Conservation (phyloP, 768 basidiomycete genomes). For the Lactarius hengduanensis region DNA sequence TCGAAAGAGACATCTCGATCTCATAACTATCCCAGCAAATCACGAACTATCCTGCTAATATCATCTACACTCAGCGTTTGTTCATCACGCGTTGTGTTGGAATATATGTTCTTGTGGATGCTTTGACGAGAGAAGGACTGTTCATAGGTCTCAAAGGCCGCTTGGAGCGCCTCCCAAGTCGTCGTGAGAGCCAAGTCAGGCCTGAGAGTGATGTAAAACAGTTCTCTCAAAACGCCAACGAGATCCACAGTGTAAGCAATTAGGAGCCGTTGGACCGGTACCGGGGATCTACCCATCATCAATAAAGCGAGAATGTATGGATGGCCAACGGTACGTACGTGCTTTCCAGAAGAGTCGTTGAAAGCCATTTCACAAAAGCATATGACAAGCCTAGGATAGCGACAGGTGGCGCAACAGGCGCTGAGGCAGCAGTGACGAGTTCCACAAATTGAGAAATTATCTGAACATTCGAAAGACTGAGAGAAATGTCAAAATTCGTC, state of each 20-base stretch:
- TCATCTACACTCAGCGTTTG: too few species aligned
- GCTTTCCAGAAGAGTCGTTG: fast-evolving
- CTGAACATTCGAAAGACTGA: neutral
- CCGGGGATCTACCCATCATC: neutral
- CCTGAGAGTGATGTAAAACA: neutral
- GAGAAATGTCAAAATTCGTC: neutral
- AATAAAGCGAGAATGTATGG: neutral
- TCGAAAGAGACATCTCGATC: too few species aligned
- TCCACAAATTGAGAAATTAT: too few species aligned
- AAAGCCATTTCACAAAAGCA: neutral
- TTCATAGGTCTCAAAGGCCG: too few species aligned
- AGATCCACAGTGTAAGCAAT: neutral
- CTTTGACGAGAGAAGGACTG: too few species aligned
- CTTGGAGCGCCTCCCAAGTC: too few species aligned
- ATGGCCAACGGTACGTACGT: neutral
- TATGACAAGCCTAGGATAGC: too few species aligned
- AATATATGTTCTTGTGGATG: too few species aligned
- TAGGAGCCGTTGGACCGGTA: neutral
- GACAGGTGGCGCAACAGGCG: too few species aligned
- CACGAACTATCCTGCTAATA: neutral
- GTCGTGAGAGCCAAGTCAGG: too few species aligned
- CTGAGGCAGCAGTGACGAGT: too few species aligned
- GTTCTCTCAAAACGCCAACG: neutral
- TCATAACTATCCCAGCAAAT: neutral
- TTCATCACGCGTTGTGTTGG: too few species aligned